Evolutionary conservation across 257 asterid species (phyloP).

Genomic region (Solanum virginianum): DNA sequence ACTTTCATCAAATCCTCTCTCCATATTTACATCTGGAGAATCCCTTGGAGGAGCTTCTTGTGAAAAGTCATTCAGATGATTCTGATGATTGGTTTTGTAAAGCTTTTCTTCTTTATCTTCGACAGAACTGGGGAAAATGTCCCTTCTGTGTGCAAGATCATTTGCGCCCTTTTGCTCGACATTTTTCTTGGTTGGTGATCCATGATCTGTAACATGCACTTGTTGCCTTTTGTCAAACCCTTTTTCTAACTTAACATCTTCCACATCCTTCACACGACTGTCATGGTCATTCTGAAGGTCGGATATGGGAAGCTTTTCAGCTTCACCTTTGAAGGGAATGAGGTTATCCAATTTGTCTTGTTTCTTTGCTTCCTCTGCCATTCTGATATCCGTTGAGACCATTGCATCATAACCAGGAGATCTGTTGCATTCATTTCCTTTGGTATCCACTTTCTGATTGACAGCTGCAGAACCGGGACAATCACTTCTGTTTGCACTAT

Average conservation of each 20-base stretch:
- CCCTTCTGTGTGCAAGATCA: background rate
- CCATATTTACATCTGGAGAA: background rate
- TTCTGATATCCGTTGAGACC: background rate
- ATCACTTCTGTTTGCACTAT: background rate
- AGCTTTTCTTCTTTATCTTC: background rate
- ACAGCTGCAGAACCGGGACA: background rate
- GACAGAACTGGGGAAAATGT: background rate
- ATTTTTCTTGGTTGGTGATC: background rate
- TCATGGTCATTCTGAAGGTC: background rate
- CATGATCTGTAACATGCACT: background rate
- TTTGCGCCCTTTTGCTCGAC: background rate
- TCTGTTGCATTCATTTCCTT: background rate
- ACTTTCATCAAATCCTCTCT: background rate
- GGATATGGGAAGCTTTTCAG: background rate
- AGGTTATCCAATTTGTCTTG: background rate
- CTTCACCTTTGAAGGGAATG: background rate
- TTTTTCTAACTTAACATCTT: background rate
- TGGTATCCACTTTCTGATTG: background rate
- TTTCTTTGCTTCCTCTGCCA: background rate
- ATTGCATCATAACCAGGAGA: background rate
- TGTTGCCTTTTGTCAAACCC: background rate
- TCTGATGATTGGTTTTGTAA: background rate
- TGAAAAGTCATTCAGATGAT: background rate
- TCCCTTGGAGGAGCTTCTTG: background rate
- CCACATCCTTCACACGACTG: background rate